phyloP scores from a whole-genome alignment of 75 land plant species.

The Selaginella moellendorffii region DNA sequence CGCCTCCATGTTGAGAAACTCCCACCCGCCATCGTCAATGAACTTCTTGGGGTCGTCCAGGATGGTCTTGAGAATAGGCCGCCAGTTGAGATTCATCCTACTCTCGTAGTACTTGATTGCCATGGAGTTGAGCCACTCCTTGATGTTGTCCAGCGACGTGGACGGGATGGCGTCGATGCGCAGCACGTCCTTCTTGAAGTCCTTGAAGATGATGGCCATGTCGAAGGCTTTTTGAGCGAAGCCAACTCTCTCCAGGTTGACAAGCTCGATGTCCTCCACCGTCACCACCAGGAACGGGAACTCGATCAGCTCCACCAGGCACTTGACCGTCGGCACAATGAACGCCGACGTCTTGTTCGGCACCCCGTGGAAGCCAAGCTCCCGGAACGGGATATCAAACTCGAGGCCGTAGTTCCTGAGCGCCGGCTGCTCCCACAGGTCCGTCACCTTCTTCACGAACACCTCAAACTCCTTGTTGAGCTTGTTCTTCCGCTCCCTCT shows the following conservation, averaged over 20 bases:
- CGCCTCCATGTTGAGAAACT: constrained; percentile 78
- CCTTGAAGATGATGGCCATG: constrained; percentile 91
- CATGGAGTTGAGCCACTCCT: constrained; percentile 89
- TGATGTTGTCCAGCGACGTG: constrained; percentile 68
- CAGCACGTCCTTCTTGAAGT: constrained; percentile 74
- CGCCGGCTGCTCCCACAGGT: constrained; percentile 70
- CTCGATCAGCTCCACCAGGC: constrained; percentile 36
- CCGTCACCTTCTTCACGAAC: constrained; percentile 70
- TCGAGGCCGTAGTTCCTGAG: constrained; percentile 56
- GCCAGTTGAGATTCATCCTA: constrained; percentile 88
- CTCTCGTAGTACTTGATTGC: constrained; percentile 87
- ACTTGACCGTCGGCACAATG: constrained; percentile 44
- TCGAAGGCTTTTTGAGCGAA: constrained; percentile 96
- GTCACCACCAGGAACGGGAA: constrained; percentile 66
- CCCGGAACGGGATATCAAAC: constrained; percentile 81
- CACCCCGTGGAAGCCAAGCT: constrained; percentile 91
- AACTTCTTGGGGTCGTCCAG: constrained; percentile 88
- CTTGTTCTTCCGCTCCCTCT: constrained; percentile 74
- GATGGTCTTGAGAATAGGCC: constrained; percentile 84
- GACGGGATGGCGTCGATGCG: constrained; percentile 91
- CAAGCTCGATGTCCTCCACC: constrained; percentile 84
- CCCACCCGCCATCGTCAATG: constrained; percentile 92
- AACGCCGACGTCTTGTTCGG: constrained; percentile 80
- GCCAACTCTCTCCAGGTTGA: constrained; percentile 87
- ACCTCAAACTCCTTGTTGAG: constrained; percentile 68